Evolutionary conservation across 768 basidiomycete species (phyloP).

Genomic region (Hericium coralloides): DNA sequence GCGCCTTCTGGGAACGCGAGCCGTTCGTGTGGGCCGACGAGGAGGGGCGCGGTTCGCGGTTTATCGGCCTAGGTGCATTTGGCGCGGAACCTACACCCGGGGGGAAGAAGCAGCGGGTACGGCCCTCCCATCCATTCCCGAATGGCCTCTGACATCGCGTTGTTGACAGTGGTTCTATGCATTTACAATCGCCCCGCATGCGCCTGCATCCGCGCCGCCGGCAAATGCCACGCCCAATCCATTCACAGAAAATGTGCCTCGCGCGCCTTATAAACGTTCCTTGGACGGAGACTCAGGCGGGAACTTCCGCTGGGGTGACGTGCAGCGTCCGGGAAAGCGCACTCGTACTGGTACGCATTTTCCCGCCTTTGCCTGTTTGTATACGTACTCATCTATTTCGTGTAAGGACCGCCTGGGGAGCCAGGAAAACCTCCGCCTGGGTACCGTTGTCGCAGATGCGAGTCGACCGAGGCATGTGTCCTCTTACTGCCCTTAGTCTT

Average conservation of each 20-base stretch:
- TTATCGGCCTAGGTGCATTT: constrained; percentile 85
- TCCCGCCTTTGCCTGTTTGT: neutral
- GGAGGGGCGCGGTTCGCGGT: constrained; percentile 58
- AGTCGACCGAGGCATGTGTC: constrained; percentile 56
- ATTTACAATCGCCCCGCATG: constrained; percentile 67
- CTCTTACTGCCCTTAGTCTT: neutral
- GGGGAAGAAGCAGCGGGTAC: constrained; percentile 77
- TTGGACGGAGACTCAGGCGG: constrained; percentile 38
- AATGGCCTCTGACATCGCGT: constrained; percentile 4
- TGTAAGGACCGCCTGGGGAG: constrained; percentile 23
- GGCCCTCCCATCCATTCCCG: constrained; percentile 18
- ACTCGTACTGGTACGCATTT: constrained; percentile 29
- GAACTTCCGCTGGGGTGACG: constrained; percentile 65
- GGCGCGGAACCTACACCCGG: constrained; percentile 44
- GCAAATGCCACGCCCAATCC: constrained; percentile 66
- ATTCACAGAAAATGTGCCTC: constrained; percentile 33
- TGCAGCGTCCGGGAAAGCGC: constrained; percentile 49
- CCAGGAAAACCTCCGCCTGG: constrained; percentile 55
- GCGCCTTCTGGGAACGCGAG: constrained; percentile 93
- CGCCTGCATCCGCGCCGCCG: constrained; percentile 35
- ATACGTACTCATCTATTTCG: neutral
- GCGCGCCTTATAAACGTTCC: constrained; percentile 42
- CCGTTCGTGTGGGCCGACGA: constrained; percentile 83
- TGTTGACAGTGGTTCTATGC: constrained; percentile 89
- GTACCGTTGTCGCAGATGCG: constrained; percentile 72